Percentiles rank a stretch among this genome's conserved stretches.
phyloP scores from a whole-genome alignment of 257 asterid genomes.

The Linderniella brevidens region DNA sequence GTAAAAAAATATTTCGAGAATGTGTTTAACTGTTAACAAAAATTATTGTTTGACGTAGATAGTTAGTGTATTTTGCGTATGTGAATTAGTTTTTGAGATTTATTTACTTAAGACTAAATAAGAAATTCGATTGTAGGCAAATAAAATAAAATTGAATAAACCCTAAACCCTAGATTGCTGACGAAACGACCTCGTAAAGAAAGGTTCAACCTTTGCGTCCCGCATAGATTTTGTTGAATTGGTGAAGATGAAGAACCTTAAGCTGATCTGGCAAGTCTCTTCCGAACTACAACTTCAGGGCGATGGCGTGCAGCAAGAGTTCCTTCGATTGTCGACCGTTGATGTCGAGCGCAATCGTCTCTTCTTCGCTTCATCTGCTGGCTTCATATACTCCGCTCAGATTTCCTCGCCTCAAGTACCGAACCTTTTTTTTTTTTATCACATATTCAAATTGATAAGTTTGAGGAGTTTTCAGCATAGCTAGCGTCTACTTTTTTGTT shows the following conservation, averaged over 20 bases:
- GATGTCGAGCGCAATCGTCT: slow-evolving; percentile 74
- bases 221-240: no score
- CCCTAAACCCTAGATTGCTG: no score
- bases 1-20: no score
- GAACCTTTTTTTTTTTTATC: not conserved
- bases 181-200: no score
- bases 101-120: no score
- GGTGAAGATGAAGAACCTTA: slow-evolving; percentile 66
- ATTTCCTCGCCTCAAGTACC: slow-evolving; percentile 39
- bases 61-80: no score
- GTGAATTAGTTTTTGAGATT: no score
- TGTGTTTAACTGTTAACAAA: no score
- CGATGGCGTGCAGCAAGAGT: slow-evolving; percentile 40
- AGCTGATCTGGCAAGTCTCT: slow-evolving; percentile 43
- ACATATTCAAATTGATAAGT: not conserved
- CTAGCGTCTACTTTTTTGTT: not conserved
- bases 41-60: no score
- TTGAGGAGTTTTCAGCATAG: not conserved
- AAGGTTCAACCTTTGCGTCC: no score
- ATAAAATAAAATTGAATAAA: no score
- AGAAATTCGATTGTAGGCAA: no score
- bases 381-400: slow-evolving; percentile 37
- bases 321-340: slow-evolving; percentile 37
- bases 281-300: slow-evolving; percentile 27
- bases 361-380: slow-evolving; percentile 63